phyloP scores from a whole-genome alignment of 306 rosid species.

The Cicer judaicum region DNA sequence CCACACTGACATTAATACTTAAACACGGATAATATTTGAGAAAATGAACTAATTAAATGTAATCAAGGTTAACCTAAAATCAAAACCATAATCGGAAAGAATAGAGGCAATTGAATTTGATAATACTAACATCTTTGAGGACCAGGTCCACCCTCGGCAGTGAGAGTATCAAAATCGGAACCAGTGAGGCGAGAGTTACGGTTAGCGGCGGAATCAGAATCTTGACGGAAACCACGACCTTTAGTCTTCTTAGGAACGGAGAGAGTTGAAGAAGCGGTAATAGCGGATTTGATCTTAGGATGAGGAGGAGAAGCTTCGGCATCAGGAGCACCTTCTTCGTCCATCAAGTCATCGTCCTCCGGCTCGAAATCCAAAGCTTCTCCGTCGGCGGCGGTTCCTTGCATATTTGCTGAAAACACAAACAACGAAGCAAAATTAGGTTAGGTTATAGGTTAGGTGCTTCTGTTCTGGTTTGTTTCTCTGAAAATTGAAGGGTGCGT shows the following conservation, averaged over 20 bases:
- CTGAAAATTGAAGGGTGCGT: not conserved
- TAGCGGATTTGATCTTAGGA: constrained; percentile 95
- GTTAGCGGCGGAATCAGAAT: constrained; percentile 63
- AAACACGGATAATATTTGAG: no score
- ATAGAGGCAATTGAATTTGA: not conserved
- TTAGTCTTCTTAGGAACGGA: constrained; percentile 78
- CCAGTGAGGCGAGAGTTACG: constrained; percentile 74
- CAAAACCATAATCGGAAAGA: constrained; percentile 43
- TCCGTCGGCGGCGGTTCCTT: constrained; percentile 84
- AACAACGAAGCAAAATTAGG: not conserved
- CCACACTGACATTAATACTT: no score
- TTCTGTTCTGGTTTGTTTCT: no score
- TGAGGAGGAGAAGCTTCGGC: constrained; percentile 85
- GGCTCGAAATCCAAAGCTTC: constrained; percentile 99
- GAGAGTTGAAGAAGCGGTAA: constrained; percentile 67
- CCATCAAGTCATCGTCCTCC: constrained; percentile 98
- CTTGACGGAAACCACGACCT: constrained; percentile 94
- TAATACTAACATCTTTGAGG: constrained; percentile 82
- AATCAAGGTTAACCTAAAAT: not conserved
- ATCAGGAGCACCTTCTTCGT: constrained; percentile 87
- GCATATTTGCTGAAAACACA: constrained; percentile 35
- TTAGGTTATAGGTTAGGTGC: not conserved
- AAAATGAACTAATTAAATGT: not conserved
- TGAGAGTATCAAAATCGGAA: constrained; percentile 83
- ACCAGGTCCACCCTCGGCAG: constrained; percentile 79